These are phyloP conservation scores for Silene conica DNA, from an alignment of 148 eudicot genomes.

Conservation along the genomic window DNA sequence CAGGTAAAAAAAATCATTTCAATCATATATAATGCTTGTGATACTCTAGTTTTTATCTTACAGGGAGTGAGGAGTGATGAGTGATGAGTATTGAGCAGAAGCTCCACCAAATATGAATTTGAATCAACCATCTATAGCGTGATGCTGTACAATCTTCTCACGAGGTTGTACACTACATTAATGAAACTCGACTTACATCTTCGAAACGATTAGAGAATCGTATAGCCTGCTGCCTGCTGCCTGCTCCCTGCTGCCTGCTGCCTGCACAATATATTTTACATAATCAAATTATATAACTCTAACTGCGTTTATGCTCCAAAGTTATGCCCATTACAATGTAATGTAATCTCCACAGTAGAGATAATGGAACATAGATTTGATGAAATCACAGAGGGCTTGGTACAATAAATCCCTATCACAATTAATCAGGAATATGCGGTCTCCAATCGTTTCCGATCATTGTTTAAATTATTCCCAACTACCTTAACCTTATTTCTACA, in stretches of 20 bases:
- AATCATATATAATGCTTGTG: not conserved
- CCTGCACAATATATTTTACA: constrained; percentile 17
- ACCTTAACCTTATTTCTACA: not conserved
- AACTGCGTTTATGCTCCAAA: not conserved
- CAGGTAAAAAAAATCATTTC: not conserved
- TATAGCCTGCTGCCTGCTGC: too few species aligned
- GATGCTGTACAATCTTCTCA: not conserved
- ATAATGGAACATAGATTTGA: too few species aligned
- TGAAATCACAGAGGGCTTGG: not conserved
- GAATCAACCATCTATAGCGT: not conserved
- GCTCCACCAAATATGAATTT: constrained; percentile 4
- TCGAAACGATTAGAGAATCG: not conserved
- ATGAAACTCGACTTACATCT: constrained; percentile 4
- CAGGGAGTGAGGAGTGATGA: too few species aligned
- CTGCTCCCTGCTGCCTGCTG: too few species aligned
- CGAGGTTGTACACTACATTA: not conserved
- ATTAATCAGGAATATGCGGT: too few species aligned
- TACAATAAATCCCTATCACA: not conserved
- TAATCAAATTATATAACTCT: not conserved
- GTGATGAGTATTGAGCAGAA: constrained; percentile 6
- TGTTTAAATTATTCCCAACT: not conserved
- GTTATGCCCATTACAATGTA: not conserved
- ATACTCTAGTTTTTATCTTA: too few species aligned
- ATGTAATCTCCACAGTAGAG: too few species aligned
- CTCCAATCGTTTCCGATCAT: not conserved